These are phyloP conservation scores for Eimeria necatrix DNA, from an alignment of 169 alveolate genomes.

Conservation along the genomic window DNA sequence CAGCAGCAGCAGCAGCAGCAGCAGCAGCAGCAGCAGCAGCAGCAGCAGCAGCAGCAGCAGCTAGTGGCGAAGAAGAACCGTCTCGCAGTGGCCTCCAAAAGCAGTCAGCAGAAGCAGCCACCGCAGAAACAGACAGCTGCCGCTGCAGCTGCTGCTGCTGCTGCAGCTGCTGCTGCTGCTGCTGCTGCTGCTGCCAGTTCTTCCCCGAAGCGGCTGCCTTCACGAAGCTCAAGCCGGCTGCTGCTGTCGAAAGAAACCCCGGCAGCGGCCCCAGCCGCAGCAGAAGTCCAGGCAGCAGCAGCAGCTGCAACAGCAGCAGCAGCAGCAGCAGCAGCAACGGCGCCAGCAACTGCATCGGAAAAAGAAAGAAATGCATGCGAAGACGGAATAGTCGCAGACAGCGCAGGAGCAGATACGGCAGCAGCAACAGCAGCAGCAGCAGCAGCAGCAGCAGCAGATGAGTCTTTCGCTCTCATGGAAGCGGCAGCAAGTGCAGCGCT, in stretches of 20 bases:
- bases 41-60: background rate
- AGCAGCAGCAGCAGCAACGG: constrained; percentile 9
- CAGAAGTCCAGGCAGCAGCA: background rate
- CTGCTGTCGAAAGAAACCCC: constrained; percentile 5
- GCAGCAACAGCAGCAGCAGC: background rate
- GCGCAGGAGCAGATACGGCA: background rate
- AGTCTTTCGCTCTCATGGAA: background rate
- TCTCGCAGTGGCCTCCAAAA: background rate
- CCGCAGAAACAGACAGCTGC: background rate
- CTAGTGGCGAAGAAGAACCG: background rate
- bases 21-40: constrained; percentile 36
- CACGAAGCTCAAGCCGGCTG: background rate
- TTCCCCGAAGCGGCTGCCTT: background rate
- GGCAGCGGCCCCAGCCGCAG: background rate
- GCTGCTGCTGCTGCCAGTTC: background rate
- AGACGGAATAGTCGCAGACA: background rate
- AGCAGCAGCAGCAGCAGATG: background rate
- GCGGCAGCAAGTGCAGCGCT: constrained; percentile 6
- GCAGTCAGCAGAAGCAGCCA: background rate
- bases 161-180: background rate
- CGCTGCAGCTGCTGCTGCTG: background rate
- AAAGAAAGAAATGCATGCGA: background rate
- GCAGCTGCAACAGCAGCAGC: constrained; percentile 30
- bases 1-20: constrained; percentile 30
- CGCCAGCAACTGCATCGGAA: constrained; percentile 34